Evolutionary conservation across 2,329 filamentous ascomycete genomes (phyloP).

Genomic region (Metarhizium brunneum): DNA sequence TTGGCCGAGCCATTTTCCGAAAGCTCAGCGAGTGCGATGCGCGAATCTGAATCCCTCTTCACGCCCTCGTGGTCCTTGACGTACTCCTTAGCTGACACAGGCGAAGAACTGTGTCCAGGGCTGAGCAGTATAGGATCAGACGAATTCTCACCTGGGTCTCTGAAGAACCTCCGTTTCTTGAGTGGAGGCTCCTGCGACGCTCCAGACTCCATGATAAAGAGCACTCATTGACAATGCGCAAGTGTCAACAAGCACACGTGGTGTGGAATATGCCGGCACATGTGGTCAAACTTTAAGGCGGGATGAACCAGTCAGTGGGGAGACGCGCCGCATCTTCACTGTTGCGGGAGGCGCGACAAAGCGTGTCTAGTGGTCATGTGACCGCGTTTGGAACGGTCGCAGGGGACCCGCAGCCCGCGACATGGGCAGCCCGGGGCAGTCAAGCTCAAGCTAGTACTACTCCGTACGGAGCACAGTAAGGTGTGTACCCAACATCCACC

Average conservation of each 20-base stretch:
- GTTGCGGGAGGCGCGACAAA: conserved; percentile 18
- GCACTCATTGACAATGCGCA: background rate
- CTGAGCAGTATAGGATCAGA: conserved; percentile 16
- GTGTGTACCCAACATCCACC: too few species aligned
- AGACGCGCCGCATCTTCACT: conserved; percentile 26
- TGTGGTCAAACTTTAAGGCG: background rate
- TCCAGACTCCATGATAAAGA: conserved; percentile 27
- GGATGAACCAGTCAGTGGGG: conserved; percentile 10
- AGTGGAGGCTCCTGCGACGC: conserved; percentile 32
- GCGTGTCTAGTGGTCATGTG: conserved; percentile 31
- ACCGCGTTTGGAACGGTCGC: conserved; percentile 16
- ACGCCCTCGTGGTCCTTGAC: conserved; percentile 14
- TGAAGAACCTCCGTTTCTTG: conserved; percentile 34
- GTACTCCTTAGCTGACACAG: conserved; percentile 15
- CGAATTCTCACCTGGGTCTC: conserved; percentile 21
- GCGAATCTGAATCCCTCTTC: conserved; percentile 12
- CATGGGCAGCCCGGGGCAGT: too few species aligned
- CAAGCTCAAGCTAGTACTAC: too few species aligned
- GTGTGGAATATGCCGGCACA: background rate
- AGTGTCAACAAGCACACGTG: background rate
- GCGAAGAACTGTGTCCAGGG: conserved; percentile 14
- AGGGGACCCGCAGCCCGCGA: too few species aligned
- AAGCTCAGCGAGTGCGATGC: conserved; percentile 7
- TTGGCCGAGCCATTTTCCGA: conserved; percentile 5
- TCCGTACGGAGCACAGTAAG: too few species aligned